Conservation (phyloP, 2,329 filamentous ascomycete genomes). For the Fusarium algeriense region DNA sequence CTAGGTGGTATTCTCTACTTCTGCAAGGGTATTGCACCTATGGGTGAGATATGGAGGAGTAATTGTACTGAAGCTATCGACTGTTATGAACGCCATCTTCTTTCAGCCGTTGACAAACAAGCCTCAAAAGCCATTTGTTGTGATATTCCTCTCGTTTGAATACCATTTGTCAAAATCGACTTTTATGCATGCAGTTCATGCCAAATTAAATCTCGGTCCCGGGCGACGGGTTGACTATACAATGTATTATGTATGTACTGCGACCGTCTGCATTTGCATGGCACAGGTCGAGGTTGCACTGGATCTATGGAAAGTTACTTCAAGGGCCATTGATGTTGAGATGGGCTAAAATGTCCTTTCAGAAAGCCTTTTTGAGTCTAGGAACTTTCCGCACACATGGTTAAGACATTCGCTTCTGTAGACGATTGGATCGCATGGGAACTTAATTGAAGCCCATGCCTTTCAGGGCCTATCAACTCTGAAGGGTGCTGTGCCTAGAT, state of each 20-base stretch:
- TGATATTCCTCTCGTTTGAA: constrained; percentile 4
- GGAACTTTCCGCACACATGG: constrained; percentile 28
- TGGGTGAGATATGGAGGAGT: constrained; percentile 7
- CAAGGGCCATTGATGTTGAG: background rate
- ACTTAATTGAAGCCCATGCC: constrained; percentile 21
- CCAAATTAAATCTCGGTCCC: constrained; percentile 19
- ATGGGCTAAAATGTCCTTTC: constrained; percentile 4
- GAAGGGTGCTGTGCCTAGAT: constrained; percentile 20
- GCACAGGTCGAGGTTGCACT: constrained; percentile 28
- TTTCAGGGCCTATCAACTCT: constrained; percentile 13
- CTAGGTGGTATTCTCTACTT: constrained; percentile 22
- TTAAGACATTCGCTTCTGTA: constrained; percentile 20
- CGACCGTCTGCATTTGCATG: constrained; percentile 34
- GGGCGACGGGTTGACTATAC: constrained; percentile 5
- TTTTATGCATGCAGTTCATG: constrained; percentile 12
- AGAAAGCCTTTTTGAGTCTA: constrained; percentile 18
- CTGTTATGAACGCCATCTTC: background rate
- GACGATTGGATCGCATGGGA: constrained; percentile 32
- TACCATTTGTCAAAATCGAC: background rate
- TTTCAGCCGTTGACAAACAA: background rate
- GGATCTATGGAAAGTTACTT: constrained; percentile 36
- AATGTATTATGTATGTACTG: constrained; percentile 5
- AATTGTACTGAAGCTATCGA: constrained; percentile 1
- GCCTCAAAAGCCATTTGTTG: constrained; percentile 20
- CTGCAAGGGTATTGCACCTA: constrained; percentile 13